Conservation (phyloP, 768 basidiomycete species). For the Amanita inopinata region DNA sequence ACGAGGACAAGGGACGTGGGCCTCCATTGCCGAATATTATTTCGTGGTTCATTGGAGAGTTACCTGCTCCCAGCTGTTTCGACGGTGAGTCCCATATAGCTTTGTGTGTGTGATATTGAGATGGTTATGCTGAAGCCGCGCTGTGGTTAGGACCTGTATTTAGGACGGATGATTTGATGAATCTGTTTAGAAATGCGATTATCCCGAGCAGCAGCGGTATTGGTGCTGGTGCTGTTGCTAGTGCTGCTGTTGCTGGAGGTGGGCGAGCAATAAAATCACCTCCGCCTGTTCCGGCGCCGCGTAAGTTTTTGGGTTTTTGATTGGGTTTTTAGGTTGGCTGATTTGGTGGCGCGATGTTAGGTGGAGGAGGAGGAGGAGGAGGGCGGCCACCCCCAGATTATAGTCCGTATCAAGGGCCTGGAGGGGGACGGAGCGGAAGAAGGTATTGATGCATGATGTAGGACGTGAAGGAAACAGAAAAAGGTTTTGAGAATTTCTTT, state of each 20-base stretch:
- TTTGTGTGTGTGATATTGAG: conserved; percentile 2
- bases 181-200: conserved; percentile 69
- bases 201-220: conserved; percentile 52
- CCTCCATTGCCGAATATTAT: conserved; percentile 46
- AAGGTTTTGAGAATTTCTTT: too few relatives aligned
- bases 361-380: conserved; percentile 44
- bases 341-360: conserved; percentile 6
- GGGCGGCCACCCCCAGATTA: conserved; percentile 84
- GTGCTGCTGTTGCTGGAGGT: too few relatives aligned
- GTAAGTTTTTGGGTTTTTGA: conserved; percentile 19
- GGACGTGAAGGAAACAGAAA: too few relatives aligned
- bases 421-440: too few relatives aligned
- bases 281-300: conserved; percentile 44
- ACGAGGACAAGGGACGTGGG: conserved; percentile 37
- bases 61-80: conserved; percentile 67
- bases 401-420: conserved; percentile 75
- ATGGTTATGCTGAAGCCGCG: conserved; percentile 4
- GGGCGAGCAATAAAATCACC: conserved; percentile 36
- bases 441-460: too few relatives aligned
- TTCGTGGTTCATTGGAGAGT: conserved; percentile 74
- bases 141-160: conserved; percentile 68
- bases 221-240: too few relatives aligned
- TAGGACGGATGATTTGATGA: conserved; percentile 84
- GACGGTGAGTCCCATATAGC: conserved; percentile 55
- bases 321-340: conserved; percentile 4